Conservation (phyloP, 257 asterid species). For the Capsicum pubescens region DNA sequence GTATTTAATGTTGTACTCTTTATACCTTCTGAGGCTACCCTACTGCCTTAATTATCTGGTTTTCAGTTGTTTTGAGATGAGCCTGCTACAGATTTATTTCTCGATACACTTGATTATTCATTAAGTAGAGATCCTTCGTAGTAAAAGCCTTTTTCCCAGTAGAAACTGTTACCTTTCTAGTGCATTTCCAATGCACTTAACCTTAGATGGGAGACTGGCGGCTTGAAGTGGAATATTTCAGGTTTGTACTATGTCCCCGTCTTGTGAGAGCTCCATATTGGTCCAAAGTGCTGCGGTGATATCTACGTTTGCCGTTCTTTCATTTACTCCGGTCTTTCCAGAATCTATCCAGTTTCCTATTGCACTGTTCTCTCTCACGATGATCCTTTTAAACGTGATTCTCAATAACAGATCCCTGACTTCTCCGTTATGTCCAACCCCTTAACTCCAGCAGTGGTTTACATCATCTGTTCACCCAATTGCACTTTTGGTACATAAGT, state of each 20-base stretch:
- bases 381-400: neutral
- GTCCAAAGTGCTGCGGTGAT: neutral
- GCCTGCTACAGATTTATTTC: neutral
- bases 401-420: conserved; percentile 12
- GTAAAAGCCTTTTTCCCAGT: neutral
- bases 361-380: neutral
- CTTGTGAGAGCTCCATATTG: neutral
- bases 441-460: neutral
- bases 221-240: neutral
- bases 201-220: neutral
- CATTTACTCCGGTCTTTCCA: neutral
- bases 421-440: neutral
- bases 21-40: neutral
- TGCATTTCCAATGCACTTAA: neutral
- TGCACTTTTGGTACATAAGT: neutral
- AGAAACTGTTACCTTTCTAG: neutral
- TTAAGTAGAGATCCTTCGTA: neutral
- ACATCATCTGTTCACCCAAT: neutral
- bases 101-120: neutral
- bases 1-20: neutral
- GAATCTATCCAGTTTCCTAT: neutral
- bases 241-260: neutral
- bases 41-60: neutral
- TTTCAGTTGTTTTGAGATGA: neutral
- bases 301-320: neutral